Conservation (phyloP, 331 rosid species). For the Erythrophleum ivorense region DNA sequence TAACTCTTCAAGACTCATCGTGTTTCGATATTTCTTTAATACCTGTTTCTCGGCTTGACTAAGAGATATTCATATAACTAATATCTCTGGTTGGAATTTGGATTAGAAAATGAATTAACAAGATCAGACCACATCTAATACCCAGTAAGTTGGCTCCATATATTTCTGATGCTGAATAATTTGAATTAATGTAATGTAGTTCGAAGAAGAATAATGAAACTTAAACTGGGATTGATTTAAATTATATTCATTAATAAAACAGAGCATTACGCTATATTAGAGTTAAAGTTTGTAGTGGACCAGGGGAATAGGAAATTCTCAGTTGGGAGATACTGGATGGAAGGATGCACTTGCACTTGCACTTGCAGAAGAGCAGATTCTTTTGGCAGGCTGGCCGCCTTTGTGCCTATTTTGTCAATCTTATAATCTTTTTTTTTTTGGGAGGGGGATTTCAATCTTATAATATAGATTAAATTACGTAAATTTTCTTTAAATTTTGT, state of each 20-base stretch:
- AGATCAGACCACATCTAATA: not conserved
- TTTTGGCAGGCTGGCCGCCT: not conserved
- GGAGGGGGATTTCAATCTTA: too few relatives aligned
- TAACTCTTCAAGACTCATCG: not conserved
- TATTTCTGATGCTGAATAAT: not conserved
- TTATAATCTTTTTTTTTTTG: too few relatives aligned
- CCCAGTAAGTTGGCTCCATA: not conserved
- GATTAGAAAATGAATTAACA: not conserved
- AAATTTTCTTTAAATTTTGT: too few relatives aligned
- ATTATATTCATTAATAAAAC: not conserved
- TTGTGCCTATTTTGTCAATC: not conserved
- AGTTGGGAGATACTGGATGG: too few relatives aligned
- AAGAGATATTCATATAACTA: not conserved
- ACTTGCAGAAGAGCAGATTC: not conserved
- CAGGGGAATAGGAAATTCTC: too few relatives aligned
- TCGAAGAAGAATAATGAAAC: not conserved
- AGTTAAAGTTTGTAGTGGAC: too few relatives aligned
- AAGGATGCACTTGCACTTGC: too few relatives aligned
- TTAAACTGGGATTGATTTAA: not conserved
- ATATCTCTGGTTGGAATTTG: not conserved
- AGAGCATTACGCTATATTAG: too few relatives aligned
- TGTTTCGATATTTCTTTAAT: not conserved
- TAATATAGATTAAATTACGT: too few relatives aligned
- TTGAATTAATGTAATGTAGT: not conserved
- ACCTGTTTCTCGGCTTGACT: not conserved